phyloP scores from a whole-genome alignment of 2,329 filamentous ascomycete genomes.

The Exophiala sp. region DNA sequence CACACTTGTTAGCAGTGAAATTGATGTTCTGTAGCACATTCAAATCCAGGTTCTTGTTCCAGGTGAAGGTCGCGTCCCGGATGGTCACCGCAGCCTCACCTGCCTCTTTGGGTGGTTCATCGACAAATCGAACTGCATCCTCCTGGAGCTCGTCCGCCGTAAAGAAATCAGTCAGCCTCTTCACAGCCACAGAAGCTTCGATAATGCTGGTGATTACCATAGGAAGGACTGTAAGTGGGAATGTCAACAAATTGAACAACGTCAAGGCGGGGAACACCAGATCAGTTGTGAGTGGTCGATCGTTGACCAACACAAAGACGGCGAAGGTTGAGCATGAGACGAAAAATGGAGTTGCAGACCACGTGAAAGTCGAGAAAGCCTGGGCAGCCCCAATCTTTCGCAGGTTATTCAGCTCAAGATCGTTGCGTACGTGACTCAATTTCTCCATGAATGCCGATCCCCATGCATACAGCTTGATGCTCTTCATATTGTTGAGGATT shows the following conservation, averaged over 20 bases:
- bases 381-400: constrained; percentile 94
- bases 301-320: constrained; percentile 82
- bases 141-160: constrained; percentile 83
- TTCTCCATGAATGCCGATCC: constrained; percentile 96
- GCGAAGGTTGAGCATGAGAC: constrained; percentile 96
- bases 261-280: constrained; percentile 93
- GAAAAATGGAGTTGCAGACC: constrained; percentile 95
- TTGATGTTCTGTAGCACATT: constrained; percentile 77
- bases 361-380: constrained; percentile 93
- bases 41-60: constrained; percentile 74
- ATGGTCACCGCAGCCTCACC: constrained; percentile 86
- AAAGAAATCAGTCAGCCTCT: constrained; percentile 79
- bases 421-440: constrained; percentile 92
- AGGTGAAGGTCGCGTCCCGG: constrained; percentile 83
- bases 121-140: constrained; percentile 67
- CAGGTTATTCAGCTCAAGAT: constrained; percentile 89
- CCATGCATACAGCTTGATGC: constrained; percentile 98
- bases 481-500: constrained; percentile 99
- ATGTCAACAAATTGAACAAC: constrained; percentile 92
- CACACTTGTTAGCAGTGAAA: constrained; percentile 85
- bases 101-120: constrained; percentile 66
- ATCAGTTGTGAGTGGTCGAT: constrained; percentile 80
- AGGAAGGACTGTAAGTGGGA: constrained; percentile 86
- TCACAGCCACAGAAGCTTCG: constrained; percentile 89
- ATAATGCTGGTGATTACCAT: constrained; percentile 98